These are phyloP conservation scores for Pseudodiploospora longispora DNA, from an alignment of 2,329 filamentous ascomycete species.

Conservation along the genomic window DNA sequence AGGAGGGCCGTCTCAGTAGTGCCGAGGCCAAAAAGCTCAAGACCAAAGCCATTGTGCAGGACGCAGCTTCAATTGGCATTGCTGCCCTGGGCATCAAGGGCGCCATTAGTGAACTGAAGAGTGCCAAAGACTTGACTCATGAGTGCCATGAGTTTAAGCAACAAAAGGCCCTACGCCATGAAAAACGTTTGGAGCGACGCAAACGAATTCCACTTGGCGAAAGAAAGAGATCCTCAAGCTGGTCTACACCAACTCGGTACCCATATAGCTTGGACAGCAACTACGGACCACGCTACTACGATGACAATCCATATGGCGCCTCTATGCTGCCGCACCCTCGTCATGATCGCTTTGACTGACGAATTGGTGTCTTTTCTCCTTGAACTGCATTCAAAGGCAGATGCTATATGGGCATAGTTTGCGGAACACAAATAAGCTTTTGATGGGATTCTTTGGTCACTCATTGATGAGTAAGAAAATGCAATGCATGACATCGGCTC, in stretches of 20 bases:
- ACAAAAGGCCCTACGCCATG: constrained; percentile 42
- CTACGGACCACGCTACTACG: constrained; percentile 35
- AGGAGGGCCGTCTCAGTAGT: constrained; percentile 42
- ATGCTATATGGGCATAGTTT: no score
- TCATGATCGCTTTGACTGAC: constrained; percentile 10
- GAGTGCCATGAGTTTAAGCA: constrained; percentile 41
- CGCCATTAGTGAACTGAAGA: constrained; percentile 47
- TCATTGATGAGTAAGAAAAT: no score
- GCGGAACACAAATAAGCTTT: no score
- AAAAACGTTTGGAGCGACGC: constrained; percentile 35
- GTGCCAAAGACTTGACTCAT: constrained; percentile 41
- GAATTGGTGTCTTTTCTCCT: background rate
- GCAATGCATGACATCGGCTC: no score
- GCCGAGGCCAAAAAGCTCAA: constrained; percentile 49
- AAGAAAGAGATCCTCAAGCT: constrained; percentile 35
- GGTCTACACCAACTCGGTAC: constrained; percentile 32
- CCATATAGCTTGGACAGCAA: constrained; percentile 16
- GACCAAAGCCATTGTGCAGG: constrained; percentile 47
- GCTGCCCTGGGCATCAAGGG: constrained; percentile 51
- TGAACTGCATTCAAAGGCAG: no score
- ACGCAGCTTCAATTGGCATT: constrained; percentile 51
- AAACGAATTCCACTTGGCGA: constrained; percentile 16
- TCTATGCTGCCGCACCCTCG: constrained; percentile 28
- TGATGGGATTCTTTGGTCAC: no score
- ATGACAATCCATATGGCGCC: constrained; percentile 39